Evolutionary conservation across 495 filamentous ascomycete genomes (phyloP), one percentile per base, ranked within the genome.

Genomic region (Podospora anserina): DNA sequence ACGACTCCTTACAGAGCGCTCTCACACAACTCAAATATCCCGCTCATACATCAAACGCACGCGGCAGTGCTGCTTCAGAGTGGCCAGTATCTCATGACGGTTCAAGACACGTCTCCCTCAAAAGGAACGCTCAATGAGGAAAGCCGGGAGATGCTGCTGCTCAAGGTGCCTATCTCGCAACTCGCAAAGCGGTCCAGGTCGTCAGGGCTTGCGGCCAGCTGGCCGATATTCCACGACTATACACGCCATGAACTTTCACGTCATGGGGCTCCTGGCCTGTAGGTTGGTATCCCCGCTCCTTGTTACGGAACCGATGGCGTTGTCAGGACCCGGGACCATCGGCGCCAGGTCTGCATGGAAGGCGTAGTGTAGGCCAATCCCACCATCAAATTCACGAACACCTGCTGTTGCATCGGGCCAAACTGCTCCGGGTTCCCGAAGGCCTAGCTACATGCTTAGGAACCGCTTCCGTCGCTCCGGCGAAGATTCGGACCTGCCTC

Each of bases 111-210:
- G 15, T 39, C 61, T 1, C 28, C 3, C 61, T n/a, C 61, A 39
- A 39, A 20, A 32, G 19, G n/a, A 63, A 11, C 20, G 4, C 61
- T 39, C 34, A 44, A 63, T 63, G 61, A n/a, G 61, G 61, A 49
- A 63, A 63, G 28, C 61, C 61, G 61, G 32, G 23, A 30, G 61
- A 2, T 28, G 60, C 2, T 59, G 39, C 5, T 18, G 60, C 28
- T 64, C 16, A 53, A 53, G 49, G 44, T 32, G 49, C 39, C 39
- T 49, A 49, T 49, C 23, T 19, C 55, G 55, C 11, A 58, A 20
- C 6, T 58, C 18, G 55, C 23, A 19, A 58, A 58, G 23, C 55
- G n/a, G 55, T 58, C 23, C 55, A 58, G 55, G 23, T 58, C 11
- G 55, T 26, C 55, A 20, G 55, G 20, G 23, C 55, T 26, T 11